A percentile compares a stretch with the other conserved stretches of the same genome.
These are phyloP conservation scores for Thielaviopsis cerberus DNA, from an alignment of 2,329 filamentous ascomycete genomes.

Conservation along the genomic window DNA sequence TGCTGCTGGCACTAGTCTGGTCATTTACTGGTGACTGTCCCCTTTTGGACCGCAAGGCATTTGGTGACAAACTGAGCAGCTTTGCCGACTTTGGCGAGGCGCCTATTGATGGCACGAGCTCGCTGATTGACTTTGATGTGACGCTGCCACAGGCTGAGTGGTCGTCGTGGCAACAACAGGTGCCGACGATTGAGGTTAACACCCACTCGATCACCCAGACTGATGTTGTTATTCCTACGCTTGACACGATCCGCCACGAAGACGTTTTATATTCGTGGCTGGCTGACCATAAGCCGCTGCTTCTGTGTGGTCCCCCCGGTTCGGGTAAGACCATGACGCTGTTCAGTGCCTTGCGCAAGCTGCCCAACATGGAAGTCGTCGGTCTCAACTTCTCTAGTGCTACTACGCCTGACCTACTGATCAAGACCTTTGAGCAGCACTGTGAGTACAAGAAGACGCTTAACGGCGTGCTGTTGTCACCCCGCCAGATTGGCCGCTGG, in stretches of 20 bases:
- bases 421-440: slow-evolving; percentile 99
- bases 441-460: slow-evolving; percentile 99
- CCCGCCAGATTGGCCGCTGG: slow-evolving; percentile 93
- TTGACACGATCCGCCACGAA: slow-evolving; percentile 94
- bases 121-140: slow-evolving; percentile 91
- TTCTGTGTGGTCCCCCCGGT: slow-evolving; percentile 91
- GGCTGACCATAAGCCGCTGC: slow-evolving; percentile 88
- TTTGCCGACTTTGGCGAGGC: slow-evolving; percentile 77
- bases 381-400: slow-evolving; percentile 98
- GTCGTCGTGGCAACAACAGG: slow-evolving; percentile 84
- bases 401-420: slow-evolving; percentile 87
- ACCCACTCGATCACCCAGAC: slow-evolving; percentile 96
- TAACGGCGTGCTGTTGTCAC: slow-evolving; percentile 86
- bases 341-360: slow-evolving; percentile 88
- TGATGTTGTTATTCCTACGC: slow-evolving; percentile 91
- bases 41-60: slow-evolving; percentile 66
- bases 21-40: slow-evolving; percentile 91
- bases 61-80: slow-evolving; percentile 67
- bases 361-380: slow-evolving; percentile 97
- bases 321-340: slow-evolving; percentile 99
- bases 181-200: slow-evolving; percentile 88
- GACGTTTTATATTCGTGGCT: slow-evolving; percentile 99
- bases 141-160: slow-evolving; percentile 73
- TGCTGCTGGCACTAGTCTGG: slow-evolving; percentile 85
- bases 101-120: slow-evolving; percentile 55